phyloP scores from a whole-genome alignment of 768 basidiomycete genomes.

The Heimioporus sp. region DNA sequence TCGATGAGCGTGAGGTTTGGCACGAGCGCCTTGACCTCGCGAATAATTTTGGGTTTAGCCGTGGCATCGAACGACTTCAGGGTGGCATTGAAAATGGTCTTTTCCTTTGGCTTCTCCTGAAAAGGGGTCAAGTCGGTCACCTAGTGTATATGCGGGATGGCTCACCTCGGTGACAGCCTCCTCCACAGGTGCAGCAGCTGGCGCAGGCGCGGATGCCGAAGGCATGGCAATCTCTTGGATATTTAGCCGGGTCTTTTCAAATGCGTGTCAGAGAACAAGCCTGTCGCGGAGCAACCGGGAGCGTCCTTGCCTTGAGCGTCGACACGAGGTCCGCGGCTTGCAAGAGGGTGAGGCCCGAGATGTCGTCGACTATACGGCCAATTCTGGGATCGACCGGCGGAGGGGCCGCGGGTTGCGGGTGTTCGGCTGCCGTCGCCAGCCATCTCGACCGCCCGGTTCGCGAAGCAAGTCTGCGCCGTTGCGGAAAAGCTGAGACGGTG shows the following conservation, averaged over 20 bases:
- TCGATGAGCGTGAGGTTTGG: slow-evolving; percentile 97
- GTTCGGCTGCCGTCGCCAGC: slow-evolving; percentile 50
- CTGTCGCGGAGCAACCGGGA: background rate
- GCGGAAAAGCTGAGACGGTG: background rate
- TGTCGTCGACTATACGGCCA: slow-evolving; percentile 86
- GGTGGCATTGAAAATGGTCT: slow-evolving; percentile 95
- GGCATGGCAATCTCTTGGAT: slow-evolving; percentile 98
- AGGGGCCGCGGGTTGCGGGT: slow-evolving; percentile 39
- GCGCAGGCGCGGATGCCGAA: slow-evolving; percentile 60
- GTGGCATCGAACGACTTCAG: slow-evolving; percentile 91
- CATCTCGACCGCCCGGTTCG: slow-evolving; percentile 46
- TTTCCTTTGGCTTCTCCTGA: slow-evolving; percentile 96
- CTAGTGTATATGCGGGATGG: background rate
- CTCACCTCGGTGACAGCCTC: slow-evolving; percentile 64
- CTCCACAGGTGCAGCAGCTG: slow-evolving; percentile 54
- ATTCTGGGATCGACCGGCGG: slow-evolving; percentile 63
- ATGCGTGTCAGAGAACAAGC: background rate
- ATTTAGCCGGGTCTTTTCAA: slow-evolving; percentile 76
- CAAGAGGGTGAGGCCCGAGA: slow-evolving; percentile 81
- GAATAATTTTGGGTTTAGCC: slow-evolving; percentile 94
- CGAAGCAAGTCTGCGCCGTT: slow-evolving; percentile 17
- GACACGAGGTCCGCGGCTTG: slow-evolving; percentile 95
- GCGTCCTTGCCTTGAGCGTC: slow-evolving; percentile 71
- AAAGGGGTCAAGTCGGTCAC: background rate
- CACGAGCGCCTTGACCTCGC: slow-evolving; percentile 94